Evolutionary conservation across 352 stramenopile species (phyloP).

Genomic region (Phytophthora tentaculata): DNA sequence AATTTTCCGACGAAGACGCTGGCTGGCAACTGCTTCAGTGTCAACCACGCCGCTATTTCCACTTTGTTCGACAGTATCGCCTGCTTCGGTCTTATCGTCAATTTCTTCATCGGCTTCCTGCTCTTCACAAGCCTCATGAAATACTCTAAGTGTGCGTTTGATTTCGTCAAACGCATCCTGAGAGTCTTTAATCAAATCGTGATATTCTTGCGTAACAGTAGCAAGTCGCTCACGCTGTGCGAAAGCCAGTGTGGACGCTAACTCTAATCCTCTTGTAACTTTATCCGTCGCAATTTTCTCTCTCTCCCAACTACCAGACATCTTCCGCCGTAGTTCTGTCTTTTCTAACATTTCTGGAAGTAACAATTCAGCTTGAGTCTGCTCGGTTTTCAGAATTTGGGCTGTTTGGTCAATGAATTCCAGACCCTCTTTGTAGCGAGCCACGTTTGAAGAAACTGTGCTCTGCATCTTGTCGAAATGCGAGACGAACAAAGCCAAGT

Average conservation of each 20-base stretch:
- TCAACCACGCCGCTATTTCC: not conserved
- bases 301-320: conserved; percentile 71
- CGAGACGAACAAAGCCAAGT: conserved; percentile 51
- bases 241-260: conserved; percentile 45
- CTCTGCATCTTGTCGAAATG: conserved; percentile 39
- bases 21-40: not conserved
- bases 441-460: conserved; percentile 37
- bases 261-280: conserved; percentile 49
- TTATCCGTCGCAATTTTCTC: conserved; percentile 61
- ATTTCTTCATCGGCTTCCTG: conserved; percentile 10
- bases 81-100: not conserved
- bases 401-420: conserved; percentile 63
- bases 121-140: conserved; percentile 38
- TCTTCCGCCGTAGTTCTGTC: conserved; percentile 46
- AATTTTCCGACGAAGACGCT: conserved; percentile 26
- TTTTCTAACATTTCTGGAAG: conserved; percentile 60
- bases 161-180: conserved; percentile 36
- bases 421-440: conserved; percentile 45
- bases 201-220: conserved; percentile 59
- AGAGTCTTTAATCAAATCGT: conserved; percentile 50
- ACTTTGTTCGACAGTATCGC: not conserved
- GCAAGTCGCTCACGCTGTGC: conserved; percentile 48
- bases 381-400: conserved; percentile 53
- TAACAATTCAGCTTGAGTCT: conserved; percentile 54
- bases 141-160: conserved; percentile 34